Conservation (phyloP, 441 rosid species). For the Breynia disticha region DNA sequence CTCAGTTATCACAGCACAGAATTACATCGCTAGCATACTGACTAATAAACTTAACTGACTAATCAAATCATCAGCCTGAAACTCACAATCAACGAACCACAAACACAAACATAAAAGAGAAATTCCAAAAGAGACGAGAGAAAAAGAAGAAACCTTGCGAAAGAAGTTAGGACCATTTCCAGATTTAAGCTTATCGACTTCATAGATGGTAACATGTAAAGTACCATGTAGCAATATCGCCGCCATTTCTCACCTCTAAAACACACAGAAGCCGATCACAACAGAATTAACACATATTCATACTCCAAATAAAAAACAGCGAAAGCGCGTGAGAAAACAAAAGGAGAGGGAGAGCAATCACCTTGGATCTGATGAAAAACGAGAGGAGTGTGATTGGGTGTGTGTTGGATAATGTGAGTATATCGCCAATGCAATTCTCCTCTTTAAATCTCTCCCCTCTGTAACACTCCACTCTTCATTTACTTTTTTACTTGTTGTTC, state of each 20-base stretch:
- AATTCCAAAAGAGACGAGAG: too few relatives aligned
- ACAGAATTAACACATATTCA: background rate
- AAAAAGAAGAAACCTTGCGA: conserved; percentile 40
- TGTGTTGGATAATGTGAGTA: too few relatives aligned
- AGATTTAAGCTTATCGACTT: conserved; percentile 48
- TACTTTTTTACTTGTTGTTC: too few relatives aligned
- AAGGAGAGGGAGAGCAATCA: background rate
- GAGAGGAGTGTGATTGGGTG: background rate
- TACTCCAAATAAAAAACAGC: background rate
- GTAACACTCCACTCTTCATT: too few relatives aligned
- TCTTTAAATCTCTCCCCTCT: too few relatives aligned
- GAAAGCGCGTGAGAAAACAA: background rate
- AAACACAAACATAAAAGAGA: background rate
- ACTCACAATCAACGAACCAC: background rate
- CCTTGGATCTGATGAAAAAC: background rate
- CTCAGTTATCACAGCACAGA: too few relatives aligned
- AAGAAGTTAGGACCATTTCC: conserved; percentile 46
- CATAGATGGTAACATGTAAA: conserved; percentile 81
- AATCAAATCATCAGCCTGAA: too few relatives aligned
- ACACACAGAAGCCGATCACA: background rate
- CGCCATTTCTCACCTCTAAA: conserved; percentile 57
- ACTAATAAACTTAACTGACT: too few relatives aligned
- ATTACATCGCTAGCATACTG: too few relatives aligned
- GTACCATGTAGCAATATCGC: conserved; percentile 71
- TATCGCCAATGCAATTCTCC: too few relatives aligned